Base-by-base conservation (phyloP, 2,329 filamentous ascomycete genomes). In the Epichloe gansuensis region DNA sequence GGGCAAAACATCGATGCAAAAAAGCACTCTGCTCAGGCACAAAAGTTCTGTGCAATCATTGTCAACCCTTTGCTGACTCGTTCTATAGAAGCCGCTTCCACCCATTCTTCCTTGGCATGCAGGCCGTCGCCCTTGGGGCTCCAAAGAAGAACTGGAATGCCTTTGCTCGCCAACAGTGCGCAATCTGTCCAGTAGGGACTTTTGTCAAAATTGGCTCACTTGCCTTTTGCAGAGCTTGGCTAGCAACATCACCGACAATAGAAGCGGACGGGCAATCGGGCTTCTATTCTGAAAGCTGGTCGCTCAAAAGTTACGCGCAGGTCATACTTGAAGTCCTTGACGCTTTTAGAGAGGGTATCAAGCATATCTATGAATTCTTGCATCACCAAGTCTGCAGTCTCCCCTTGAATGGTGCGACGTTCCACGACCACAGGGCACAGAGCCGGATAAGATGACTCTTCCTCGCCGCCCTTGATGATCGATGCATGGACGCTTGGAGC, bases 91-190 rank as follows among this genome's bases (percentile, higher is more conserved):
- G 71, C 58, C 2, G 70, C 63, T 23, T 72, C 67, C 0, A 73
- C 74, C 68, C 69, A 77, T 60, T 80, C 75, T 51, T 74, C 69
- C 48, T 72, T 74, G 1, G 64, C 66, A 56, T 79, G 74, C 4
- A 78, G 55, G 0, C 76, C 76, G n/a, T 69, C 66, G 0, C 74
- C 75, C 8, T 58, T 61, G 0, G 73, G 73, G 17, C 17, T 2
- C 17, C 17, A 21, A 21, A 21, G 17, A 21, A 21, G 17, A 21
- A 21, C 17, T 21, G 17, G 17, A 21, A 21, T 21, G 17, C 17
- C 17, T 21, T 21, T 21, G 17, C 17, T 21, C 17, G 17, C 17
- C 17, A 78, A 55, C 12, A 77, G 58, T 2, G 74, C 74, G n/a
- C 69, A 72, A 57, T 78, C 74, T 0, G 72, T 74, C 76, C 74